A percentile compares a stretch with the other conserved stretches of the same genome.
Evolutionary conservation across 192 early-diverging fungal genomes (phyloP).

Genomic region (Coemansia sp.): DNA sequence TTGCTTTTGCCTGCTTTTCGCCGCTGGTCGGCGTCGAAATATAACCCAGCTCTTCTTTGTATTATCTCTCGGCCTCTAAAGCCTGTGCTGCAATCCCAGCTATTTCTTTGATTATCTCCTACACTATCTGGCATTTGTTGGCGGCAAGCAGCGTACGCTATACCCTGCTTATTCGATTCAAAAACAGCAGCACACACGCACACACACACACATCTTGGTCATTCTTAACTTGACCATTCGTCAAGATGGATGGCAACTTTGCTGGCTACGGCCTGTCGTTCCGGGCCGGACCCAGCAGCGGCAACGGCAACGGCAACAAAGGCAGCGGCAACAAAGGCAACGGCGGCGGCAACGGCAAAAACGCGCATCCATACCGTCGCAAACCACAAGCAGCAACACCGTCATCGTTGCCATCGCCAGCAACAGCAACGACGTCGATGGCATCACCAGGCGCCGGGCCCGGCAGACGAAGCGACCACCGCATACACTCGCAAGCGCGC

Average conservation of each 20-base stretch:
- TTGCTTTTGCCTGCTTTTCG: too few species aligned
- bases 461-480: background rate
- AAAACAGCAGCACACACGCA: background rate
- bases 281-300: background rate
- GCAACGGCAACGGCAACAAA: background rate
- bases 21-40: too few species aligned
- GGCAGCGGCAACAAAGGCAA: background rate
- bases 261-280: background rate
- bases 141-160: too few species aligned
- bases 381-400: background rate
- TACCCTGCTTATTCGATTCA: too few species aligned
- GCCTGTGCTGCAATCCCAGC: too few species aligned
- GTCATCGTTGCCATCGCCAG: background rate
- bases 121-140: too few species aligned
- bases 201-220: too few species aligned
- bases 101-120: too few species aligned
- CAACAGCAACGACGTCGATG: too few species aligned
- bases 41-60: too few species aligned
- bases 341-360: background rate
- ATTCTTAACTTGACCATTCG: background rate
- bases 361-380: background rate
- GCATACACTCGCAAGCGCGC: constrained; percentile 4
- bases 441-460: background rate
- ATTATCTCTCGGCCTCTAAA: too few species aligned
- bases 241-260: constrained; percentile 8